Evolutionary conservation across 2,329 filamentous ascomycete species (phyloP).

Genomic region (Fusarium sp.): DNA sequence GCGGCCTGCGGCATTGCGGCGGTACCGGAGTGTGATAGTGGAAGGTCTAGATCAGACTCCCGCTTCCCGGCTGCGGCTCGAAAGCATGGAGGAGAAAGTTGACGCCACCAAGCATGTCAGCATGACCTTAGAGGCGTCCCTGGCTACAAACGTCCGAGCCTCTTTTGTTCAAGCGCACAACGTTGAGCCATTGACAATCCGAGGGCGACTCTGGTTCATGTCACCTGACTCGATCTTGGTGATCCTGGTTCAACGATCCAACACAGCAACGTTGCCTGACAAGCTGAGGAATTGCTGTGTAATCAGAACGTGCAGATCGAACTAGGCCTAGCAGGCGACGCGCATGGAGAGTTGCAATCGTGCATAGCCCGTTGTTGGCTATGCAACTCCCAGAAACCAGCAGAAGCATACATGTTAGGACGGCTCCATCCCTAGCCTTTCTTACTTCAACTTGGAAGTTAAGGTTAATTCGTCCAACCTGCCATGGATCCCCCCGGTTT

Average conservation of each 20-base stretch:
- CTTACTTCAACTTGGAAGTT: neutral
- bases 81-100: constrained; percentile 24
- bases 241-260: neutral
- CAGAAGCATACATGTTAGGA: neutral
- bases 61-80: constrained; percentile 30
- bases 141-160: constrained; percentile 12
- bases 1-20: constrained; percentile 13
- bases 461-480: neutral
- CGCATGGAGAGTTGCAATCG: neutral
- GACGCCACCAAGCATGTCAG: constrained; percentile 38
- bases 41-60: constrained; percentile 21
- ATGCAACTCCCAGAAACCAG: neutral
- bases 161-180: constrained; percentile 2
- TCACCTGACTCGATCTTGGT: constrained; percentile 25
- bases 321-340: neutral
- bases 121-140: constrained; percentile 23
- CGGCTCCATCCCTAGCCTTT: neutral
- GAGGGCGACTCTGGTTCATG: neutral
- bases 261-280: neutral
- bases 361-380: neutral
- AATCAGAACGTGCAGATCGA: neutral
- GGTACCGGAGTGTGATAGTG: constrained; percentile 6
- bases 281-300: neutral
- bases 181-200: neutral
- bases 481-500: neutral